Conservation (phyloP, 2,329 filamentous ascomycete species). For the Trichoderma asperellum region DNA sequence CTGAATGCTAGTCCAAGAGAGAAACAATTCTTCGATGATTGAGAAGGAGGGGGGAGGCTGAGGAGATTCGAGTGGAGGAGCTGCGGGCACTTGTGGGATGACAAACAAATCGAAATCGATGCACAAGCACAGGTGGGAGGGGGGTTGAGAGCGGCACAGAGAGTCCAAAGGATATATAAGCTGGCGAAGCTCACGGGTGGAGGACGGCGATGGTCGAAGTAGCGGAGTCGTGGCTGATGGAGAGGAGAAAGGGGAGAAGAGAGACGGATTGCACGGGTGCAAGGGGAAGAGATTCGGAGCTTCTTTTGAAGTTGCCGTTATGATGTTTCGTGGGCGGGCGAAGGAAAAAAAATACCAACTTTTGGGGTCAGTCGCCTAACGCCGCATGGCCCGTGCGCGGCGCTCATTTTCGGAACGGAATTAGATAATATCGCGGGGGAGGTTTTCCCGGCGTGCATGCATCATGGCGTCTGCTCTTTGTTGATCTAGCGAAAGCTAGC, state of each 20-base stretch:
- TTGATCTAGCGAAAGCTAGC: not conserved
- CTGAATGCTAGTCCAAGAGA: constrained; percentile 29
- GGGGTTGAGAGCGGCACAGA: constrained; percentile 26
- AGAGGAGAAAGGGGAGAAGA: constrained; percentile 28
- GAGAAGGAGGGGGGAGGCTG: constrained; percentile 24
- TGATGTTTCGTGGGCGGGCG: constrained; percentile 28
- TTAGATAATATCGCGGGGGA: constrained; percentile 26
- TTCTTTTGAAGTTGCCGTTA: constrained; percentile 28
- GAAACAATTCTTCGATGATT: constrained; percentile 29
- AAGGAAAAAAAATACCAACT: constrained; percentile 29
- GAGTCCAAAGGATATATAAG: not conserved
- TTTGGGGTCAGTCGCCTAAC: constrained; percentile 30
- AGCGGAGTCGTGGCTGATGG: constrained; percentile 11
- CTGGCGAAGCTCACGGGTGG: constrained; percentile 18
- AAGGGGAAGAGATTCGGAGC: constrained; percentile 22
- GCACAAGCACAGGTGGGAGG: constrained; percentile 25
- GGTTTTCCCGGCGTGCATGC: constrained; percentile 13
- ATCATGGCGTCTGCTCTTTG: constrained; percentile 5
- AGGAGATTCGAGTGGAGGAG: constrained; percentile 28
- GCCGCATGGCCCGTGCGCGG: constrained; percentile 26
- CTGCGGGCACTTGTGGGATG: constrained; percentile 31
- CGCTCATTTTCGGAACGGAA: constrained; percentile 27
- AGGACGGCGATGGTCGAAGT: constrained; percentile 1
- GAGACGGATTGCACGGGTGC: constrained; percentile 18
- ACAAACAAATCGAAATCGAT: constrained; percentile 23